A percentile compares a stretch with the other conserved stretches of the same genome.
These are phyloP conservation scores for Colletotrichum sp. DNA, from an alignment of 2,329 filamentous ascomycete species.

Conservation along the genomic window DNA sequence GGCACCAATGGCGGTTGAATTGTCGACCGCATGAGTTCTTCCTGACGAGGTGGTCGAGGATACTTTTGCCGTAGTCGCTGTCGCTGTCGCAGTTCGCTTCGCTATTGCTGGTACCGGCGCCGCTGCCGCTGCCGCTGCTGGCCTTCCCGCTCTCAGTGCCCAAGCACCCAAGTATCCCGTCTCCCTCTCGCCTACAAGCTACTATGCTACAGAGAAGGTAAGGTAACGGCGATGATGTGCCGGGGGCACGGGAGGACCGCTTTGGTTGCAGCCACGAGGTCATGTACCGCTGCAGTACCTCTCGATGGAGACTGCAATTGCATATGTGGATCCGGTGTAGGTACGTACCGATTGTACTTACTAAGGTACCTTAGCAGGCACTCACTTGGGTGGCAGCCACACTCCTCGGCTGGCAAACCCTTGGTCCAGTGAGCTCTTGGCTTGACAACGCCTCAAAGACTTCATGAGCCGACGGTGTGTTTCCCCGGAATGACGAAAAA, in stretches of 20 bases:
- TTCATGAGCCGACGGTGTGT: constrained; percentile 7
- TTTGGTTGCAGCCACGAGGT: constrained; percentile 18
- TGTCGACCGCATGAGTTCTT: neutral
- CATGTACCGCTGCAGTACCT: constrained; percentile 15
- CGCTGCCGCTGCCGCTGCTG: neutral
- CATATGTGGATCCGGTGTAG: neutral
- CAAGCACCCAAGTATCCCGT: neutral
- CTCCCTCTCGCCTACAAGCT: neutral
- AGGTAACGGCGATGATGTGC: neutral
- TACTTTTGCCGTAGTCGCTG: neutral
- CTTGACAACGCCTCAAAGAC: neutral
- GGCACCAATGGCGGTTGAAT: neutral
- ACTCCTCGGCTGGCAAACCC: neutral
- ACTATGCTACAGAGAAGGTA: neutral
- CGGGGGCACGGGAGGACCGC: constrained; percentile 2
- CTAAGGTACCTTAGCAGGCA: neutral
- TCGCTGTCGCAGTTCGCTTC: neutral
- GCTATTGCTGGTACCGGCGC: neutral
- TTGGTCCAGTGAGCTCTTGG: neutral
- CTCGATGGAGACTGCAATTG: neutral
- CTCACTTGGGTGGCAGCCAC: neutral
- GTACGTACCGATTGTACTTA: neutral
- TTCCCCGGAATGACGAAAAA: constrained; percentile 18
- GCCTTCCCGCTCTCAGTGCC: neutral
- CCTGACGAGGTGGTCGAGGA: neutral